Base-by-base conservation (phyloP, 495 filamentous ascomycete species). In the Aspergillus steynii region DNA sequence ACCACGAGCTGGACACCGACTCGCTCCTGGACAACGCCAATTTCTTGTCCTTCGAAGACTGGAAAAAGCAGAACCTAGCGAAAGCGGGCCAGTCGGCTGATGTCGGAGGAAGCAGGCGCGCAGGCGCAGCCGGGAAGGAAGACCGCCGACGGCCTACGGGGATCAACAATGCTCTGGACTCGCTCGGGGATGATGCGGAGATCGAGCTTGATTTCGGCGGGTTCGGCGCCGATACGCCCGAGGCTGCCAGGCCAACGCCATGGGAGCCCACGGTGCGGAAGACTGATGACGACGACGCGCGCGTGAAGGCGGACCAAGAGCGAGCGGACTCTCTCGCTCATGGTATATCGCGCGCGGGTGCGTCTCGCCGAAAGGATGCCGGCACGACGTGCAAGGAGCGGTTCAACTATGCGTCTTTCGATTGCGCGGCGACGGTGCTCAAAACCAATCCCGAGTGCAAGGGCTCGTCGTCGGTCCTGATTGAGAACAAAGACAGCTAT, bases 401-500 rank as follows among this genome's bases (percentile, higher is more conserved):
- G 45, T 96, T 96, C 75, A 97, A 97, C 55, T 99, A 96, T 76
- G 91, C 95, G 28, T 97, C 93, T 2, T 96, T 97, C 70, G 95
- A 98, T 69, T 96, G 94, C 61, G 95, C 94, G 26, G 95, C 94
- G 14, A 97, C 91, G 2, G 85, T 98, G 28, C 81, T 96, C 63
- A 99, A 97, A 81, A 91, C 91, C 5, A 96, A 96, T 65, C 79
- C 83, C 0, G 84, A 91, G 66, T 88, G 88, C 57, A 95, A 93
- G 71, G 91, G 91, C 52, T 82, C 92, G 25, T 95, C 90, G 37
- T 86, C 92, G 25, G 88, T 99, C 25, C 78, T 99, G 26, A 85
- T 96, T 27, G 95, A 99, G 76, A 97, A 97, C 74, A 97, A 97
- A 78, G 95, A 99, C 76, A 93, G 90, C 68, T 99, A 99, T 71